These are phyloP conservation scores for Chlorella sorokiniana DNA, from an alignment of 139 green algal species.

Conservation along the genomic window DNA sequence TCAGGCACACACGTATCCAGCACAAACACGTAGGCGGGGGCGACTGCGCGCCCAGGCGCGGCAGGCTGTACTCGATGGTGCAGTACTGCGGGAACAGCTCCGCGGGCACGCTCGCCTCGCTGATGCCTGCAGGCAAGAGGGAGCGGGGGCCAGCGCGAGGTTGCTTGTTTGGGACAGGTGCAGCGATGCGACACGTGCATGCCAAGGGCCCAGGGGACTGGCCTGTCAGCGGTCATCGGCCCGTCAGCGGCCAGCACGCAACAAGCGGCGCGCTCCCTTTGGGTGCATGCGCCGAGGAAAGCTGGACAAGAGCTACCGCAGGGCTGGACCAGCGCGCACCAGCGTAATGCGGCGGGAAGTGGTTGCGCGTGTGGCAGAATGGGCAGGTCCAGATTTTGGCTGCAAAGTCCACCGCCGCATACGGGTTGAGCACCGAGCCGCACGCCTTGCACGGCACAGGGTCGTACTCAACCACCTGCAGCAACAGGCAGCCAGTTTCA, in stretches of 20 bases:
- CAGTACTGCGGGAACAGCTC: conserved; percentile 96
- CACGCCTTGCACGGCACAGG: conserved; percentile 95
- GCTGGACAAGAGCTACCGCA: no score
- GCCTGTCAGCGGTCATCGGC: no score
- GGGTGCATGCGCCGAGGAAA: no score
- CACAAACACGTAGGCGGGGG: conserved; percentile 95
- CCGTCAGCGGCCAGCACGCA: no score
- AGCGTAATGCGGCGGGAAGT: conserved; percentile 96
- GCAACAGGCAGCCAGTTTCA: neutral
- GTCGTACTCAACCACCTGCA: conserved; percentile 93
- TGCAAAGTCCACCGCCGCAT: conserved; percentile 88
- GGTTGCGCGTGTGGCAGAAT: conserved; percentile 94
- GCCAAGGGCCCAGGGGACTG: no score
- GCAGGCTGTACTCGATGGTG: conserved; percentile 96
- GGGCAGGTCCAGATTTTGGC: conserved; percentile 96
- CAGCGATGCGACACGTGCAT: no score
- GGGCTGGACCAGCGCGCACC: neutral
- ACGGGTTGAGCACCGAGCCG: conserved; percentile 92
- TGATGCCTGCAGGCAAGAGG: conserved; percentile 85
- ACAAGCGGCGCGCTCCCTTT: no score
- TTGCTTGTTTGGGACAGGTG: neutral
- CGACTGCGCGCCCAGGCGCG: conserved; percentile 50
- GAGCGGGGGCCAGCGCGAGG: conserved; percentile 53
- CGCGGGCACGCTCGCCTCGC: conserved; percentile 85
- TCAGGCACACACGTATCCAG: conserved; percentile 93